Base-by-base conservation (phyloP, 805 yeast genomes). In the Lipomyces starkeyi region DNA sequence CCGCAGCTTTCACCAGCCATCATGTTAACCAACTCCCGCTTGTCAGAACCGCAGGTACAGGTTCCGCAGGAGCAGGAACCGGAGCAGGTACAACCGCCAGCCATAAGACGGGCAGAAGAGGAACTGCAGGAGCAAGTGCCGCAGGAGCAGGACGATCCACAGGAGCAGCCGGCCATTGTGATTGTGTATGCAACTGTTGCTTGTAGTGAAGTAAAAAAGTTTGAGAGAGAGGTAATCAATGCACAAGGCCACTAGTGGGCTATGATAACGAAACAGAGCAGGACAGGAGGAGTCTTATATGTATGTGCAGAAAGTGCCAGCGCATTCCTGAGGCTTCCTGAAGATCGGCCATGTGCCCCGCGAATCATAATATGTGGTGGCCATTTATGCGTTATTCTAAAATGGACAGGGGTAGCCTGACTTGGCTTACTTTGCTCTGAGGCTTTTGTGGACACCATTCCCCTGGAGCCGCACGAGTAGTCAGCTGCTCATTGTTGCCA, bases 131-230 rank as follows among this genome's bases (percentile, higher is more conserved):
- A 27, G 58, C 66, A 32, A 58, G 62, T 52, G 52, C 64, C 54
- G 59, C 66, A 63, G 1, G 66, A 63, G 66, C 66, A 63, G 7
- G 62, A 47, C 13, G 66, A 59, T 59, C 62, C 66, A n/a, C 66
- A 63, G 62, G 57, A 22, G 59, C 66, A 63, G 62, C 60, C 66
- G 22, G 63, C 25, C 62, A 59, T 59, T 53, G 63, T 58, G 29
- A 25, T 9, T 49, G 20, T 9, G 27, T 43, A 43, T 35, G 14
- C 14, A 35, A 35, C 14, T 17, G 40, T 35, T 35, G 40, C 3
- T 43, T 43, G 49, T n/a, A 35, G 49, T 43, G 49, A 43, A 43
- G n/a, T 17, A 13, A 35, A 9, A 2, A 4, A 17, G 47, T 7
- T 40, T 40, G 20, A 4, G 29, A 27, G 49, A 17, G 20, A n/a